Base-by-base conservation (phyloP, 2,329 filamentous ascomycete genomes). In the Graphium sp. region DNA sequence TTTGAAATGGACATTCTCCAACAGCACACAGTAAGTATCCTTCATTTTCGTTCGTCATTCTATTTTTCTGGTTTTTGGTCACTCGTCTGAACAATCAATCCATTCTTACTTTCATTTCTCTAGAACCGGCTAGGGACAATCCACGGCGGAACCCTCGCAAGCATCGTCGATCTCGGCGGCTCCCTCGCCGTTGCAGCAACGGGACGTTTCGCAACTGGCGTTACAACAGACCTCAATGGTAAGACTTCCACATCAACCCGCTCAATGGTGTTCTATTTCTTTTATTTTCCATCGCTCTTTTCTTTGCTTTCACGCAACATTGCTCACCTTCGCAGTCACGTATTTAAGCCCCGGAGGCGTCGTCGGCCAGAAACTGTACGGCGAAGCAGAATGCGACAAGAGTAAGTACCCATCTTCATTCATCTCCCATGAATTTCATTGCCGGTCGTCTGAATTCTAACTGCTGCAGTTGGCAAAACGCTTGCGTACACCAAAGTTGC, bases 81-180 rank as follows among this genome's bases (percentile, higher is more conserved):
- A 8, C 20, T 27, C 22, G 16, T 18, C 12, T 12, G 11, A 10
- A 3, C n/a, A 13, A 20, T 19, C 12, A 3, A 5, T 4, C 11
- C 24, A 35, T 9, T 32, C 26, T 21, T 14, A 30, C 23, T 25
- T 12, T 21, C 10, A 2, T 8, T 5, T 22, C 10, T 18, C 4
- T 14, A 84, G 76, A 87, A 87, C 44, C 73, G 80, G 2, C 57
- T 87, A 0, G 66, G 72, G 30, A 84, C 76, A 20, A 62, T 85
- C 17, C 80, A 87, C 41, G 80, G 80, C 12, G 80, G 80, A 4
- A 81, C 79, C 0, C 73, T 87, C 17, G 80, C 80, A 4, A 79
- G 73, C 44, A 74, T 85, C 53, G 74, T 76, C 17, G 72, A 76
- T 35, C 53, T 76, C 0, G 70, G 70, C 8, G 71, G 71, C 10